These are phyloP conservation scores for Aphanomyces cochlioides DNA, from an alignment of 352 stramenopile species.

Conservation along the genomic window DNA sequence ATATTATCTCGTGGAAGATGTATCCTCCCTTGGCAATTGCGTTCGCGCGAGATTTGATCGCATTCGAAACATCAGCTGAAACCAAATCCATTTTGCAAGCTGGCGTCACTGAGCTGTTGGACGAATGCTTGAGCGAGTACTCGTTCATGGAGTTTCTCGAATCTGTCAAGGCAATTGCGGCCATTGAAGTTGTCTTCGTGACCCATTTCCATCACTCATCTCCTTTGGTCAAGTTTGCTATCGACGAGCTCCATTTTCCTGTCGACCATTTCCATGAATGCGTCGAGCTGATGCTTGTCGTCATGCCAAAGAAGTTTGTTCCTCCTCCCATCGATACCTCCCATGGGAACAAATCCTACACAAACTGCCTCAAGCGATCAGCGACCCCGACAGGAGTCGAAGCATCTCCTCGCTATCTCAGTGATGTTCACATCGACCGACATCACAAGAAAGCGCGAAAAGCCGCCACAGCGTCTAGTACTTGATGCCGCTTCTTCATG, in stretches of 20 bases:
- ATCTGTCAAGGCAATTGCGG: conserved; percentile 16
- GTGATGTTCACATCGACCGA: not conserved
- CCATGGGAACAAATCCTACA: not conserved
- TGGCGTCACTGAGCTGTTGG: not conserved
- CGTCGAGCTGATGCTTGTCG: conserved; percentile 9
- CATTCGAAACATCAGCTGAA: conserved; percentile 1
- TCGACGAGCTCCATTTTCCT: conserved; percentile 13
- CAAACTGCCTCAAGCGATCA: not conserved
- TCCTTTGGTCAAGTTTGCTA: conserved; percentile 13
- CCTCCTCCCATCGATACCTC: not conserved
- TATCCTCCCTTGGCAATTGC: conserved; percentile 61
- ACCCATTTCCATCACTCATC: conserved; percentile 19
- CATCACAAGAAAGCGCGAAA: conserved; percentile 10
- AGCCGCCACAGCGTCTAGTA: too few relatives aligned
- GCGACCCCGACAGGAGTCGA: conserved; percentile 5
- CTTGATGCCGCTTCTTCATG: not conserved
- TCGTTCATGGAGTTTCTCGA: not conserved
- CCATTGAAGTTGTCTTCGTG: conserved; percentile 22
- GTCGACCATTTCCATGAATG: conserved; percentile 11
- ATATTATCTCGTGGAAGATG: conserved; percentile 58
- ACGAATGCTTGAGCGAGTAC: conserved; percentile 26
- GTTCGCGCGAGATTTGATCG: conserved; percentile 54
- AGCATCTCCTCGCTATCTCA: conserved; percentile 1
- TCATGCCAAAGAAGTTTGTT: conserved; percentile 3
- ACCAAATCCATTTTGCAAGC: conserved; percentile 10